Evolutionary conservation across 2,329 filamentous ascomycete species (phyloP).

Genomic region (Leptosphaerulina australis): DNA sequence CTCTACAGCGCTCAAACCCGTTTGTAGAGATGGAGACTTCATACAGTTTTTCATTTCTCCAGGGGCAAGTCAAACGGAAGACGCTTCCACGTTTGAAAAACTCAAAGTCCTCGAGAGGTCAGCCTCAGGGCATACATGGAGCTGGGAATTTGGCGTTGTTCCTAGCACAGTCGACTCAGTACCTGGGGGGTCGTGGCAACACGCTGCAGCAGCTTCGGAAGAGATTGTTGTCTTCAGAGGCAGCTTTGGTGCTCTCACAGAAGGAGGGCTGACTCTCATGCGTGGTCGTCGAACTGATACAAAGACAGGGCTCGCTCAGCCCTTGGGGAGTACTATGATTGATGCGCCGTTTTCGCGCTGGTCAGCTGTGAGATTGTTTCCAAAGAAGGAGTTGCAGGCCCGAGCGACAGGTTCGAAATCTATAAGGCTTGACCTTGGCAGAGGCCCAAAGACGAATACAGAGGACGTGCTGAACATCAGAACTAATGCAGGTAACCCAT

Average conservation of each 20-base stretch:
- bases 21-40: constrained; percentile 67
- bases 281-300: constrained; percentile 2
- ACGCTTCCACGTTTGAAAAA: not conserved
- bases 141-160: constrained; percentile 50
- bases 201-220: constrained; percentile 10
- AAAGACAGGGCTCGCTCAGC: constrained; percentile 2
- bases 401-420: not conserved
- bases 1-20: constrained; percentile 56
- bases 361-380: constrained; percentile 16
- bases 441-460: not conserved
- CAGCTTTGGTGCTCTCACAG: constrained; percentile 69
- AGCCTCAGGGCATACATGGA: constrained; percentile 16
- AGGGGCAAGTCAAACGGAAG: not conserved
- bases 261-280: constrained; percentile 55
- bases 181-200: constrained; percentile 31
- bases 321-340: constrained; percentile 51
- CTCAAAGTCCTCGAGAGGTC: constrained; percentile 2
- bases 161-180: constrained; percentile 54
- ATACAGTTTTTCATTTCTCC: constrained; percentile 54
- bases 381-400: not conserved
- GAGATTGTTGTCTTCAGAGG: constrained; percentile 31
- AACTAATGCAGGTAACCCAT: constrained; percentile 3
- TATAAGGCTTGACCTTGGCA: not conserved
- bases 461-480: not conserved
- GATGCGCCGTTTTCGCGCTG: constrained; percentile 56